Conservation (phyloP, 129 eudicot species). For the Artemisia tridentata region DNA sequence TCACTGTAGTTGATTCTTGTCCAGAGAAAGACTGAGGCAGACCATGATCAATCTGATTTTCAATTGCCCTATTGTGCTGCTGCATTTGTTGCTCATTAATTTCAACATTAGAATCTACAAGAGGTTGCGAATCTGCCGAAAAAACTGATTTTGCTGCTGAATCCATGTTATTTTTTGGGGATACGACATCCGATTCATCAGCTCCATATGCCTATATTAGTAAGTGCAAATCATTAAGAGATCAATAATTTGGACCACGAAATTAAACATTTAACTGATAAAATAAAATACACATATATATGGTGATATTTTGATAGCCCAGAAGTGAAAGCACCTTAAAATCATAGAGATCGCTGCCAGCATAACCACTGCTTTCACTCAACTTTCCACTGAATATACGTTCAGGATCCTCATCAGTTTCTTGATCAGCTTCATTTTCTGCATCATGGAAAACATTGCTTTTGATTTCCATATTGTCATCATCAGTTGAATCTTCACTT, state of each 20-base stretch:
- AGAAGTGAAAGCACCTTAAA: conserved; percentile 56
- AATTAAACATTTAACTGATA: not conserved
- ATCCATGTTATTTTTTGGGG: conserved; percentile 39
- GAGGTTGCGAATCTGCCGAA: conserved; percentile 36
- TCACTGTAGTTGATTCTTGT: conserved; percentile 53
- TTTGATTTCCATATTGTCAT: conserved; percentile 59
- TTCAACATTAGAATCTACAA: conserved; percentile 36
- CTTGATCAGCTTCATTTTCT: conserved; percentile 83
- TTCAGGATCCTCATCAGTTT: conserved; percentile 67
- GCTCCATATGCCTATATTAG: conserved; percentile 58
- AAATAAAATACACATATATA: not conserved
- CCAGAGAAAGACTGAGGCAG: conserved; percentile 46
- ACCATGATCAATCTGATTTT: conserved; percentile 60
- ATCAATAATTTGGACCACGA: not conserved
- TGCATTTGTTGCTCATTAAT: conserved; percentile 40
- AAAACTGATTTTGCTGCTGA: conserved; percentile 42
- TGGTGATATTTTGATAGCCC: not conserved
- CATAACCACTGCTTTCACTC: conserved; percentile 94
- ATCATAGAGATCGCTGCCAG: conserved; percentile 88
- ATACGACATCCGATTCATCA: conserved; percentile 70
- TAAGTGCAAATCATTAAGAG: conserved; percentile 20
- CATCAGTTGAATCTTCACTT: conserved; percentile 79
- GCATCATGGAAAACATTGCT: conserved; percentile 84
- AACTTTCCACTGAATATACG: conserved; percentile 81
- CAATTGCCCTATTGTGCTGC: conserved; percentile 29